Conservation (phyloP, 306 rosid species). For the Lathyrus sativus region DNA sequence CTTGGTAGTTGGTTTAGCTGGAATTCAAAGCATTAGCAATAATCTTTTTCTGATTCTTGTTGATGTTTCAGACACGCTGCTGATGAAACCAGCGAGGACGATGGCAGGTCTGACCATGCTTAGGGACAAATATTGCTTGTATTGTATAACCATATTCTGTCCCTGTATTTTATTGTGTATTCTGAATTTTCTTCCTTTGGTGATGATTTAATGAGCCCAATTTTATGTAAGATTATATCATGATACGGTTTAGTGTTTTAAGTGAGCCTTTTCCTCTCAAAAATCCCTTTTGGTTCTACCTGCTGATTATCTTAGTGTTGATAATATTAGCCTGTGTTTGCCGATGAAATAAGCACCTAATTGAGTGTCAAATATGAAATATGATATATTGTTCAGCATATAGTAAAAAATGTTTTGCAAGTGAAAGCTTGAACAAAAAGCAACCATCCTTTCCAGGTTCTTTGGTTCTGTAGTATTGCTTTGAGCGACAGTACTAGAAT, state of each 20-base stretch:
- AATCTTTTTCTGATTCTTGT: slow-evolving; percentile 5
- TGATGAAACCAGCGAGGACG: slow-evolving; percentile 69
- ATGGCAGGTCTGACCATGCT: slow-evolving; percentile 76
- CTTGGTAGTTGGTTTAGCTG: slow-evolving; percentile 1
- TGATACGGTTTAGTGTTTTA: slow-evolving; percentile 51
- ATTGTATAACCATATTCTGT: slow-evolving; percentile 40
- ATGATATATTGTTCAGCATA: neutral
- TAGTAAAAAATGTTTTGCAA: slow-evolving; percentile 9
- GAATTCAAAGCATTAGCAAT: slow-evolving; percentile 15
- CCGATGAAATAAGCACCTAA: slow-evolving; percentile 2
- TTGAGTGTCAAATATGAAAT: slow-evolving; percentile 1
- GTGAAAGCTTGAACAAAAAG: slow-evolving; percentile 21
- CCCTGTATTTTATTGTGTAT: slow-evolving; percentile 54
- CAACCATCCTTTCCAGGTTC: slow-evolving; percentile 2
- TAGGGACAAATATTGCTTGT: slow-evolving; percentile 44
- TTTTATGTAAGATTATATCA: slow-evolving; percentile 47
- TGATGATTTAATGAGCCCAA: slow-evolving; percentile 45
- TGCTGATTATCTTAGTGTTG: slow-evolving; percentile 18
- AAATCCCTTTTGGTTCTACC: slow-evolving; percentile 20
- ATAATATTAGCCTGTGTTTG: slow-evolving; percentile 15
- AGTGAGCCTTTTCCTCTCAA: slow-evolving; percentile 34
- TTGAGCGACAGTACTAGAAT: neutral
- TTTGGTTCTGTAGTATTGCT: slow-evolving; percentile 7
- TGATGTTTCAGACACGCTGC: slow-evolving; percentile 74
- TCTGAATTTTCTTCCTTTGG: slow-evolving; percentile 35